Percentiles rank a stretch among this genome's conserved stretches.
phyloP scores from a whole-genome alignment of 192 early-diverging fungal species.

The Funneliformis geosporum region DNA sequence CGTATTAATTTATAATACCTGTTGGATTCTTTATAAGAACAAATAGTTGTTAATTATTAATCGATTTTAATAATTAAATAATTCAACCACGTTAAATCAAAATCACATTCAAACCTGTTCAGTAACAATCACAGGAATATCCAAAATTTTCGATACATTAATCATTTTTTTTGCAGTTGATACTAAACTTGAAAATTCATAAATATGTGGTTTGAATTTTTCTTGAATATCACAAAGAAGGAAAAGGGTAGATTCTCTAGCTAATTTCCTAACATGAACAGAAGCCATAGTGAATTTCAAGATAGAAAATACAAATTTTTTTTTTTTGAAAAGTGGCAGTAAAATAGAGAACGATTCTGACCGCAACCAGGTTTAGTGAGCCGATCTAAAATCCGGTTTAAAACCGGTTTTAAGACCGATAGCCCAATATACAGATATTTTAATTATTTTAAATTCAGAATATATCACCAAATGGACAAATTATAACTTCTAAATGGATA shows the following conservation, averaged over 20 bases:
- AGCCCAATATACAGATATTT: too few relatives aligned
- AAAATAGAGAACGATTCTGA: too few relatives aligned
- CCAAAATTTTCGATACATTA: slow-evolving; percentile 68
- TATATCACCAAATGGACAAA: too few relatives aligned
- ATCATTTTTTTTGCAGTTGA: slow-evolving; percentile 89
- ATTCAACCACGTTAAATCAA: neutral
- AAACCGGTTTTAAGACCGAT: too few relatives aligned
- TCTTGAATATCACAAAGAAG: slow-evolving; percentile 96
- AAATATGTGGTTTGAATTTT: slow-evolving; percentile 72
- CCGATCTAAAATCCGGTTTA: too few relatives aligned
- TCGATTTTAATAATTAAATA: neutral
- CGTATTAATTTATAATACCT: slow-evolving; percentile 37
- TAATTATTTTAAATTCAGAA: too few relatives aligned
- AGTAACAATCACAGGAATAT: slow-evolving; percentile 86
- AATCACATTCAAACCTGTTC: slow-evolving; percentile 65
- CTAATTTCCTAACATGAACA: slow-evolving; percentile 52
- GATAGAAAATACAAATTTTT: too few relatives aligned
- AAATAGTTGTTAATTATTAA: neutral
- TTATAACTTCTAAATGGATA: too few relatives aligned
- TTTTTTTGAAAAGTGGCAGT: too few relatives aligned
- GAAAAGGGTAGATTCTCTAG: slow-evolving; percentile 70
- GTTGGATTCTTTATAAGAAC: slow-evolving; percentile 50
- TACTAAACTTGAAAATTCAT: slow-evolving; percentile 79
- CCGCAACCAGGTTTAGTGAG: too few relatives aligned
- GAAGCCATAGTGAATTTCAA: too few relatives aligned